phyloP scores from a whole-genome alignment of 768 basidiomycete species.

The Boletus sp. region DNA sequence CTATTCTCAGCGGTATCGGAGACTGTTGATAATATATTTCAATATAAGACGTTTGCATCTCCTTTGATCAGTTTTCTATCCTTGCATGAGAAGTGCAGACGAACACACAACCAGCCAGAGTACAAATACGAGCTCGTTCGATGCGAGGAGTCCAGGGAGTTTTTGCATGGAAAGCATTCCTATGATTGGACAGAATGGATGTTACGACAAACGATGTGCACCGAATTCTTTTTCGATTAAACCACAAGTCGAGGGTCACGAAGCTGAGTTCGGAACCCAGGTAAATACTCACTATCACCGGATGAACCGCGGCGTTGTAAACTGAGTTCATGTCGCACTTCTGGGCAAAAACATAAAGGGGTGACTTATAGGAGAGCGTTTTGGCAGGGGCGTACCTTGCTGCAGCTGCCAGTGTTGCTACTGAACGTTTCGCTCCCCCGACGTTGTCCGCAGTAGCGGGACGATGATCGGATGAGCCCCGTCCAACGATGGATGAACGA shows the following conservation, averaged over 20 bases:
- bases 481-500: too few relatives aligned
- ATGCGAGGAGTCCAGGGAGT: background rate
- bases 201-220: background rate
- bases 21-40: constrained; percentile 18
- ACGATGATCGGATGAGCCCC: too few relatives aligned
- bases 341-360: background rate
- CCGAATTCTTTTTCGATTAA: background rate
- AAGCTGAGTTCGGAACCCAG: background rate
- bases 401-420: too few relatives aligned
- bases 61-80: background rate
- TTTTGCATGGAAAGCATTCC: background rate
- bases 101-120: background rate
- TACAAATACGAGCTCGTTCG: background rate
- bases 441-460: too few relatives aligned
- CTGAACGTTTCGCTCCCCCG: too few relatives aligned
- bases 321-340: background rate
- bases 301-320: background rate
- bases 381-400: too few relatives aligned
- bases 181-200: background rate
- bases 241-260: background rate
- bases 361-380: background rate
- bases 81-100: background rate
- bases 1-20: constrained; percentile 16
- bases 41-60: background rate
- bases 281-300: background rate